These are phyloP conservation scores for Pholiota microspora DNA, from an alignment of 768 basidiomycete species.

Conservation along the genomic window DNA sequence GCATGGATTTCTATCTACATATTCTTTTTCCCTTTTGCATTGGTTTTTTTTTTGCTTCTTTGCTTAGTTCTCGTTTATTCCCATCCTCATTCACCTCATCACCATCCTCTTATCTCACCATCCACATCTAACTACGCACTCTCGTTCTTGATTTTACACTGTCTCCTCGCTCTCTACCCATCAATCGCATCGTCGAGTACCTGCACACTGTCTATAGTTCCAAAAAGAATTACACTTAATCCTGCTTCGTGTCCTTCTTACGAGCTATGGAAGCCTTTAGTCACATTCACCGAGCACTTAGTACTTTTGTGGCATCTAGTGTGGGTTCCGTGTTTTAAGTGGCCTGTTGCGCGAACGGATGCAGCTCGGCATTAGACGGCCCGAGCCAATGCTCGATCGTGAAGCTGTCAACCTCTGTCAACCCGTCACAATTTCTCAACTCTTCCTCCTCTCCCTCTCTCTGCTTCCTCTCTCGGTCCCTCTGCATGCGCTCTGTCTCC, in stretches of 20 bases:
- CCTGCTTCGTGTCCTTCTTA: background rate
- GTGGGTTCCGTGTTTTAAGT: background rate
- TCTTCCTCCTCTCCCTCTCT: conserved; percentile 1
- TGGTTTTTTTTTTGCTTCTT: background rate
- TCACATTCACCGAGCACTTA: background rate
- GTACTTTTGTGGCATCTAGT: background rate
- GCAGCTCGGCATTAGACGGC: conserved; percentile 3
- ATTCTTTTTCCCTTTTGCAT: conserved; percentile 1
- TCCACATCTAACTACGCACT: conserved; percentile 1
- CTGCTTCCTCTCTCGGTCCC: background rate
- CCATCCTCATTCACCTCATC: background rate
- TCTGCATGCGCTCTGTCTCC: background rate
- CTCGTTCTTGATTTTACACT: background rate
- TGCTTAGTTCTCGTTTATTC: background rate
- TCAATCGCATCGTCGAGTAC: background rate
- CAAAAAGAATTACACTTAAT: background rate
- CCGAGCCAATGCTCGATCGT: conserved; percentile 3
- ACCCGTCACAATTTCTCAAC: background rate
- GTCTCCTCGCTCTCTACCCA: background rate
- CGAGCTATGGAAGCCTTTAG: background rate
- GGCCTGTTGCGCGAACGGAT: background rate
- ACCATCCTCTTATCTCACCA: background rate
- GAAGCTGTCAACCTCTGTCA: background rate
- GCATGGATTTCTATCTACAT: background rate
- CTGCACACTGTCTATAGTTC: background rate